Base-by-base conservation (phyloP, 371 early-diverging fungal genomes). In the Syncephalastrum racemosum region DNA sequence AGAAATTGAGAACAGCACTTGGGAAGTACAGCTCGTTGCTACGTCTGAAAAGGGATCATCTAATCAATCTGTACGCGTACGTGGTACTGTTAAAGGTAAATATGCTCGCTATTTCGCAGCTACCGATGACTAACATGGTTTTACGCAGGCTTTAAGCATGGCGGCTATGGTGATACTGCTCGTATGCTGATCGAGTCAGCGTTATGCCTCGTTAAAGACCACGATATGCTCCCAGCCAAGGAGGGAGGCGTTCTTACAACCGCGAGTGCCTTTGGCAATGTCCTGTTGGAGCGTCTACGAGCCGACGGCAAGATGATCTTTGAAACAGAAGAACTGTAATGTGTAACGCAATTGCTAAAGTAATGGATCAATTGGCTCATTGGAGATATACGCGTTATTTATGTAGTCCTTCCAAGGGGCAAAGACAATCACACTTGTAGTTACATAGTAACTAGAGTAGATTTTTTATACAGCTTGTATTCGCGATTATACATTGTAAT, bases 91-190 rank as follows among this genome's bases (percentile, higher is more conserved):
- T 18, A 81, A 81, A 46, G 88, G 87, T 54, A 61, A 27, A n/a
- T 2, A 12, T 31, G 10, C 36, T 10, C n/a, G n/a, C n/a, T 0
- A 10, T 31, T 31, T 5, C 0, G 36, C 4, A 31, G 16, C 18
- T 12, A 31, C 10, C 4, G 36, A 31, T 5, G 12, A 8, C 10
- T 31, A 12, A 31, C 4, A 27, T 2, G 14, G 2, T 31, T 31
- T 12, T 31, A 31, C 10, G 12, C 36, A 68, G 67, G 73, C 0
- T 70, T 64, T 27, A 74, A 77, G 22, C 91, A 92, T 49, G 88
- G 90, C 4, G 92, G 92, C 2, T 92, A 93, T 62, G 74, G 79
- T 42, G 91, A 88, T 64, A 87, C 87, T 0, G 80, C 81, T 53
- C 70, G 75, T 19, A 85, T 86, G 66, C 53, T 87, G 42, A 77